phyloP scores from a whole-genome alignment of 306 rosid species.

The Glycine soja region DNA sequence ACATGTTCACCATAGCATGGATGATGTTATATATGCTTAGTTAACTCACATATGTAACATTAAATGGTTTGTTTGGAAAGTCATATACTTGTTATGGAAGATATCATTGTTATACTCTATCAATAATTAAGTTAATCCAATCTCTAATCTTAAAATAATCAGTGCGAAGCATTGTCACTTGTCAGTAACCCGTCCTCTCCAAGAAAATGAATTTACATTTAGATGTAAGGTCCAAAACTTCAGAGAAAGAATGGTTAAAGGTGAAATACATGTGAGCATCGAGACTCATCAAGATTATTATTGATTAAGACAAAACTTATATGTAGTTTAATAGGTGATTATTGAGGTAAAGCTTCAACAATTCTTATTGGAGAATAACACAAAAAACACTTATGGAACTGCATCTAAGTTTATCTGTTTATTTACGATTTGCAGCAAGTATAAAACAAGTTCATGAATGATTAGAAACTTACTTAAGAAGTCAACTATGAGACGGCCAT shows the following conservation, averaged over 20 bases:
- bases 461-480: conserved; percentile 63
- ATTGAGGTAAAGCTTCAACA: too few relatives aligned
- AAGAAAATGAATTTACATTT: background rate
- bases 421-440: background rate
- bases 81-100: background rate
- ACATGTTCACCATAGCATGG: background rate
- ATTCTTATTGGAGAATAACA: too few relatives aligned
- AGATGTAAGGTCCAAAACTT: background rate
- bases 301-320: too few relatives aligned
- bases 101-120: background rate
- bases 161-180: background rate
- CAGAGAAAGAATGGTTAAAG: background rate
- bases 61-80: background rate
- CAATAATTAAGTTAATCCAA: background rate
- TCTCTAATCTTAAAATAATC: background rate
- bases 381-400: too few relatives aligned
- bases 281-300: background rate
- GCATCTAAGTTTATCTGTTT: too few relatives aligned
- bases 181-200: background rate
- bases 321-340: too few relatives aligned
- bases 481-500: conserved; percentile 74
- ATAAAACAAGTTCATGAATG: background rate
- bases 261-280: background rate
- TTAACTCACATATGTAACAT: background rate
- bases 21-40: background rate